phyloP scores from a whole-genome alignment of 2,329 filamentous ascomycete species.

The Penicillium rolfsii region DNA sequence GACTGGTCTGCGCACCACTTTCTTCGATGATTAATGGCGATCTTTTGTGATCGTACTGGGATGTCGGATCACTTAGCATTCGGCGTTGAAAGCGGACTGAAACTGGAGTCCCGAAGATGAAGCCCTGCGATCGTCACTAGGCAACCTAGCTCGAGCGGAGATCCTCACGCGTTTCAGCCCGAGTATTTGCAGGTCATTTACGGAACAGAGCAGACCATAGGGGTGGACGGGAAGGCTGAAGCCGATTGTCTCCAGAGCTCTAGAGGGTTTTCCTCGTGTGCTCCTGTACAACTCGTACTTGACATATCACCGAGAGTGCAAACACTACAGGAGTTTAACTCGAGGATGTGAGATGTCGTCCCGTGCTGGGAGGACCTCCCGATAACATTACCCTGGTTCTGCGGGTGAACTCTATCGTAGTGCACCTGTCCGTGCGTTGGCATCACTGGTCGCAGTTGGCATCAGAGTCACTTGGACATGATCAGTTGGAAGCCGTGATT shows the following conservation, averaged over 20 bases:
- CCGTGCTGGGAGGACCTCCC: background rate
- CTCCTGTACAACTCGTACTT: background rate
- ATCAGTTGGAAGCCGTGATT: background rate
- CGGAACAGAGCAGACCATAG: background rate
- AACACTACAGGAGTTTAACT: background rate
- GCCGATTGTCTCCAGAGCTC: background rate
- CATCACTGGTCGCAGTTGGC: background rate
- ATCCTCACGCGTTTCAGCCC: constrained; percentile 24
- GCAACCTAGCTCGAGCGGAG: constrained; percentile 13
- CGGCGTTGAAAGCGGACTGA: background rate
- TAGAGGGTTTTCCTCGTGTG: background rate
- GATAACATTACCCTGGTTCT: constrained; percentile 3
- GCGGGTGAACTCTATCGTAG: constrained; percentile 8
- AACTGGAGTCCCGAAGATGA: constrained; percentile 7
- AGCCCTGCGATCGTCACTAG: constrained; percentile 29
- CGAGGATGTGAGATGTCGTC: background rate
- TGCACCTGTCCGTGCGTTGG: constrained; percentile 6
- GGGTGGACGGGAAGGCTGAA: background rate
- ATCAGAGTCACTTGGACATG: background rate
- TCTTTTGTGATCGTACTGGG: background rate
- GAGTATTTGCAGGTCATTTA: constrained; percentile 2
- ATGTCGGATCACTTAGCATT: background rate
- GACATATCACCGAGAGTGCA: background rate
- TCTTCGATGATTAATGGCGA: background rate
- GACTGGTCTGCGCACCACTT: background rate